Percentiles rank a stretch among this genome's conserved stretches.
phyloP scores from a whole-genome alignment of 495 filamentous ascomycete genomes.

The Pyronema domesticum region DNA sequence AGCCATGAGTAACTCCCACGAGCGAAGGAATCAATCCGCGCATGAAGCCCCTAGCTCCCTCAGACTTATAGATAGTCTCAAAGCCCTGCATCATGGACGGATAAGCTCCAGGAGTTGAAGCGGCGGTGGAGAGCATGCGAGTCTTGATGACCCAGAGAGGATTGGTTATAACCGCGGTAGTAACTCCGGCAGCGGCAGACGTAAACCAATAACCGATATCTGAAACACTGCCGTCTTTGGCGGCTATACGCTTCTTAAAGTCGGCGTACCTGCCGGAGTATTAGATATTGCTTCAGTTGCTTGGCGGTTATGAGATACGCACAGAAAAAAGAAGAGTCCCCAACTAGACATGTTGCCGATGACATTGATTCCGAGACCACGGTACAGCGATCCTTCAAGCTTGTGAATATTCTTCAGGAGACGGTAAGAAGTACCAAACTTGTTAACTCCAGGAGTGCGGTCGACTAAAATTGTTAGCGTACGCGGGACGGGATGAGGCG shows the following conservation, averaged over 20 bases:
- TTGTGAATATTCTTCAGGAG: constrained; percentile 37
- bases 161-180: constrained; percentile 72
- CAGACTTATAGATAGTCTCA: constrained; percentile 40
- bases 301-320: constrained; percentile 18
- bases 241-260: constrained; percentile 20
- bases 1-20: constrained; percentile 85
- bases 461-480: neutral
- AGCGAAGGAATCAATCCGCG: constrained; percentile 65
- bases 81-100: constrained; percentile 53
- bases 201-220: constrained; percentile 69
- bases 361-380: constrained; percentile 76
- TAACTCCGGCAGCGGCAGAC: constrained; percentile 53
- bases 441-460: neutral
- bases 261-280: constrained; percentile 18
- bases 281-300: neutral
- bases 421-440: constrained; percentile 28
- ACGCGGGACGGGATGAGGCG: neutral
- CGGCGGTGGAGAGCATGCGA: constrained; percentile 75
- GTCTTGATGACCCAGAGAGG: constrained; percentile 98
- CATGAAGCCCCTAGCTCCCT: constrained; percentile 67
- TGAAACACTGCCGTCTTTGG: constrained; percentile 29
- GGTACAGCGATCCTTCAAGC: constrained; percentile 37
- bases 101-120: constrained; percentile 50
- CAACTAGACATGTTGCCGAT: constrained; percentile 80
- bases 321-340: constrained; percentile 77